Percentiles rank a stretch among this genome's conserved stretches.
These are phyloP conservation scores for Asterochloris erici DNA, from an alignment of 139 green algal species.

Conservation along the genomic window DNA sequence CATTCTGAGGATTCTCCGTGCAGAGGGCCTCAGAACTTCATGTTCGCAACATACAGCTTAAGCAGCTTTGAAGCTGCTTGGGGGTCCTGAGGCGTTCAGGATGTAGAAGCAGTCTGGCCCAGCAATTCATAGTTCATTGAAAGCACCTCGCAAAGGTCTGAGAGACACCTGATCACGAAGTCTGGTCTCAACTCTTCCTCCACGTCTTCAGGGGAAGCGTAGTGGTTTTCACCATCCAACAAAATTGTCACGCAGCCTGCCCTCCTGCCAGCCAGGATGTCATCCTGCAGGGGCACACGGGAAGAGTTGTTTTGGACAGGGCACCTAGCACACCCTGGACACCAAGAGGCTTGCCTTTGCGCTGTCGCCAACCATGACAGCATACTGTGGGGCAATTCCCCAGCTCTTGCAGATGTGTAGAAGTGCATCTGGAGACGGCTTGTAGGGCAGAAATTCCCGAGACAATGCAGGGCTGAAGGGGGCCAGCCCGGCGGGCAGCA, in stretches of 20 bases:
- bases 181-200: slow-evolving; percentile 52
- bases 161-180: slow-evolving; percentile 42
- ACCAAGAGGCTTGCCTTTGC: slow-evolving; percentile 68
- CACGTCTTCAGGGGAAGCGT: slow-evolving; percentile 22
- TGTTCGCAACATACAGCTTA: too few species aligned
- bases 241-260: slow-evolving; percentile 71
- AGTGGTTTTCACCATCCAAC: slow-evolving; percentile 45
- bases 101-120: background rate
- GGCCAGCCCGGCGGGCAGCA: slow-evolving; percentile 29
- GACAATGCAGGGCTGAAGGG: slow-evolving; percentile 23
- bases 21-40: too few species aligned
- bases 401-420: slow-evolving; percentile 79
- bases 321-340: background rate
- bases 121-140: slow-evolving; percentile 29
- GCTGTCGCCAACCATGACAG: slow-evolving; percentile 83
- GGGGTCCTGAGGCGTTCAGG: too few species aligned
- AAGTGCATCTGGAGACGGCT: slow-evolving; percentile 67
- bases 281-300: background rate
- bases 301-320: background rate
- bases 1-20: too few species aligned
- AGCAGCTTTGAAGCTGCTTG: too few species aligned
- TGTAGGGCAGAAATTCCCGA: slow-evolving; percentile 47
- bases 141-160: slow-evolving; percentile 46
- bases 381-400: slow-evolving; percentile 50
- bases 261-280: slow-evolving; percentile 68